phyloP scores from a whole-genome alignment of 805 yeast species.

The Pichia sporocuriosa region DNA sequence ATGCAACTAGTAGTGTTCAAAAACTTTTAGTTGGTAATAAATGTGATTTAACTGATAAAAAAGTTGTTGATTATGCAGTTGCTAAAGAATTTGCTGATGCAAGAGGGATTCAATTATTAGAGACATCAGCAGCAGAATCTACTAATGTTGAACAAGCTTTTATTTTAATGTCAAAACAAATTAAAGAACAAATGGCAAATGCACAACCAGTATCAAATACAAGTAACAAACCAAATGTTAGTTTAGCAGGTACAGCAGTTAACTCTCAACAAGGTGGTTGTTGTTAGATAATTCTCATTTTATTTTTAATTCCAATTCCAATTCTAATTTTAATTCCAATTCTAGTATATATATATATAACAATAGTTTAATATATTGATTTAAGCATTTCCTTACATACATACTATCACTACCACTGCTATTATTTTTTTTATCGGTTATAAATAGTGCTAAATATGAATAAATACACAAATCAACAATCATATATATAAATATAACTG shows the following conservation, averaged over 20 bases:
- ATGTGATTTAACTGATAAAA: slow-evolving; percentile 88
- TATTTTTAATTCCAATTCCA: too few relatives aligned
- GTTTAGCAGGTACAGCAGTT: slow-evolving; percentile 64
- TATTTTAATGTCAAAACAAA: slow-evolving; percentile 97
- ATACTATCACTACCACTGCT: too few relatives aligned
- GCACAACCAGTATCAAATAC: slow-evolving; percentile 37
- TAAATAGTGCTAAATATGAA: too few relatives aligned
- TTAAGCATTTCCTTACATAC: too few relatives aligned
- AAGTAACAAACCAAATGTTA: slow-evolving; percentile 55
- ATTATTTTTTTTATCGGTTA: too few relatives aligned
- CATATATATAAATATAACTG: too few relatives aligned
- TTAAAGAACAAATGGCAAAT: slow-evolving; percentile 88
- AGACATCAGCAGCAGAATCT: slow-evolving; percentile 90
- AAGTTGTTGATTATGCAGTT: slow-evolving; percentile 90
- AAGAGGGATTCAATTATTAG: slow-evolving; percentile 88
- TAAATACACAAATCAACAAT: too few relatives aligned
- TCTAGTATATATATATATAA: not conserved
- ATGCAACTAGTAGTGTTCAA: slow-evolving; percentile 96
- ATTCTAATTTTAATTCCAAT: too few relatives aligned
- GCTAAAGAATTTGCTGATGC: slow-evolving; percentile 98
- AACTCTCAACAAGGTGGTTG: slow-evolving; percentile 39
- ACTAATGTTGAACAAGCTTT: slow-evolving; percentile 98
- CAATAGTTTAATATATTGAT: too few relatives aligned
- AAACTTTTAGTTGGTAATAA: slow-evolving; percentile 94
- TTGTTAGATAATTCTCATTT: slow-evolving; percentile 38